phyloP scores from a whole-genome alignment of 2,329 filamentous ascomycete genomes.

The Arthroderma sp. region DNA sequence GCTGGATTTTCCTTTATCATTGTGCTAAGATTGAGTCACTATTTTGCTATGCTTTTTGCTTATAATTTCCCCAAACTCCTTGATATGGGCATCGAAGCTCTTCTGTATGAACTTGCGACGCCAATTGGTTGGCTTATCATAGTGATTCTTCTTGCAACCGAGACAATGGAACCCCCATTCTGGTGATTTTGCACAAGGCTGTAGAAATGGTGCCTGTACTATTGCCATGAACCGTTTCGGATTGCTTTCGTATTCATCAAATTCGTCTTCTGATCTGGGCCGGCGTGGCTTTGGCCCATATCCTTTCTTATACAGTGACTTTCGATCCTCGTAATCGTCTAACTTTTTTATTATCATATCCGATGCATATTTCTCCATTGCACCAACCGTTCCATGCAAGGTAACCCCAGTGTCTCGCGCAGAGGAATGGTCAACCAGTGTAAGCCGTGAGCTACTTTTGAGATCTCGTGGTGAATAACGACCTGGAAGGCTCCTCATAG shows the following conservation, averaged over 20 bases:
- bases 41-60: slow-evolving; percentile 10
- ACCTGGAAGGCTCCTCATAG: slow-evolving; percentile 2
- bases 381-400: neutral
- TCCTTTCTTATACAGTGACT: neutral
- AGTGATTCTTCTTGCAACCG: slow-evolving; percentile 13
- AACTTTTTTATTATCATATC: neutral
- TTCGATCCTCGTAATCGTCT: neutral
- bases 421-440: neutral
- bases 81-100: slow-evolving; percentile 13
- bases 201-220: slow-evolving; percentile 12
- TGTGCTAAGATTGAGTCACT: neutral
- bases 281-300: slow-evolving; percentile 4
- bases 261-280: slow-evolving; percentile 10
- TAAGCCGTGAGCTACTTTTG: neutral
- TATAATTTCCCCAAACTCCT: slow-evolving; percentile 15
- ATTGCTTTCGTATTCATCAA: slow-evolving; percentile 7
- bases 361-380: neutral
- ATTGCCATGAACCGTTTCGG: slow-evolving; percentile 15
- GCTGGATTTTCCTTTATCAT: too few species aligned
- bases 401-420: neutral
- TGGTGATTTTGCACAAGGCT: neutral
- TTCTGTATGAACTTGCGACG: slow-evolving; percentile 12
- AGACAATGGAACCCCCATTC: slow-evolving; percentile 16
- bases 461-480: neutral
- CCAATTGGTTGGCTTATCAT: slow-evolving; percentile 15